These are phyloP conservation scores for Coffea eugenioides DNA, from an alignment of 257 asterid genomes.

Conservation along the genomic window DNA sequence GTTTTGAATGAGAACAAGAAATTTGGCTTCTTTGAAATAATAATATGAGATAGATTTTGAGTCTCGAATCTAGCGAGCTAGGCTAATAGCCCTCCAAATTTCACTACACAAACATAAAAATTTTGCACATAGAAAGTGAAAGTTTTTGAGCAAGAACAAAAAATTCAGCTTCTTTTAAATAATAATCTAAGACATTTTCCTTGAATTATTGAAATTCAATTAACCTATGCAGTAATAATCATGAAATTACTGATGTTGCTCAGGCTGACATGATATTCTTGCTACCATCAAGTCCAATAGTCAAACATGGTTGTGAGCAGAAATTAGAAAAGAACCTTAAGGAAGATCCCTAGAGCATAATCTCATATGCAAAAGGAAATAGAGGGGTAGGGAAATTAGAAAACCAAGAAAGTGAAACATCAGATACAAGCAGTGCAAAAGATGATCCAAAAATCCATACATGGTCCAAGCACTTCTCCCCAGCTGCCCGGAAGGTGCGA, in stretches of 20 bases:
- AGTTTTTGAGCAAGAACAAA: no score
- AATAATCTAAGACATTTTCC: neutral
- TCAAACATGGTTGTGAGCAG: neutral
- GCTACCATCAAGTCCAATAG: conserved; percentile 6
- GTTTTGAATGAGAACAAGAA: no score
- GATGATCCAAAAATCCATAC: conserved; percentile 43
- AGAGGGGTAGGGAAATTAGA: neutral
- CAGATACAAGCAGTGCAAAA: neutral
- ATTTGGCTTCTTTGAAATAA: neutral
- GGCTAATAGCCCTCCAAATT: no score
- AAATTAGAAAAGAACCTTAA: neutral
- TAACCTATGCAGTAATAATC: neutral
- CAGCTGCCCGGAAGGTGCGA: conserved; percentile 73
- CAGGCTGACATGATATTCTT: conserved; percentile 1
- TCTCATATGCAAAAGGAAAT: conserved; percentile 1
- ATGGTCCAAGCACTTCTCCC: conserved; percentile 79
- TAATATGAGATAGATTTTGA: neutral
- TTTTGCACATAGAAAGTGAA: neutral
- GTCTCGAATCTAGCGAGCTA: no score
- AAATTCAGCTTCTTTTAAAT: neutral
- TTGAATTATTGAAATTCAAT: neutral
- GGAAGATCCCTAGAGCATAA: neutral
- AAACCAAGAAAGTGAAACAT: neutral
- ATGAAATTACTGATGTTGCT: neutral
- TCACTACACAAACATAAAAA: no score